phyloP scores from a whole-genome alignment of 345 rosid genomes.

The Barbarea vulgaris region DNA sequence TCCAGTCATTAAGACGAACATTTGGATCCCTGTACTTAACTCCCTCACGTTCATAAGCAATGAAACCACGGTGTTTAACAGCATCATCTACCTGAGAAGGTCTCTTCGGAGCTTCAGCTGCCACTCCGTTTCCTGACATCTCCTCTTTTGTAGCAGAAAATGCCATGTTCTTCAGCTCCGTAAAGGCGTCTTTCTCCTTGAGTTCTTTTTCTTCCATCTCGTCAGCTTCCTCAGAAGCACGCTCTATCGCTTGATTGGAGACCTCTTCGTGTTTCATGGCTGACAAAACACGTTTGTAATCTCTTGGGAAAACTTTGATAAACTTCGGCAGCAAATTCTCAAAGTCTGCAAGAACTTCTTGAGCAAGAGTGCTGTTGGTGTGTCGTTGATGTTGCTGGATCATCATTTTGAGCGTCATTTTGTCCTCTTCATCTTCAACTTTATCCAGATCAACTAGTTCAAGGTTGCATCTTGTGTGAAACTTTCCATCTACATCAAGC shows the following conservation, averaged over 20 bases:
- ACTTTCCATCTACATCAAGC: constrained; percentile 81
- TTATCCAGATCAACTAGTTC: constrained; percentile 96
- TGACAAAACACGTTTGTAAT: constrained; percentile 90
- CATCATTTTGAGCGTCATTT: constrained; percentile 85
- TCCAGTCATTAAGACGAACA: constrained; percentile 85
- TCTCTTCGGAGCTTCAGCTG: constrained; percentile 50
- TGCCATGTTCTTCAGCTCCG: constrained; percentile 90
- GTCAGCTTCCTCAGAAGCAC: constrained; percentile 53
- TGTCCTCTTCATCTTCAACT: constrained; percentile 92
- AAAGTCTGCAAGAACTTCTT: constrained; percentile 81
- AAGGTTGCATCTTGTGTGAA: constrained; percentile 75
- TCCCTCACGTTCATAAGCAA: constrained; percentile 92
- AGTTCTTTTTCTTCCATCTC: constrained; percentile 61
- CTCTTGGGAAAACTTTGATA: constrained; percentile 93
- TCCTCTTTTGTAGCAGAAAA: constrained; percentile 53
- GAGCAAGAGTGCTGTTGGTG: constrained; percentile 85
- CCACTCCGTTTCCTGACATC: constrained; percentile 46
- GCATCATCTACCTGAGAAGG: constrained; percentile 70
- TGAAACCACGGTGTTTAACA: constrained; percentile 79
- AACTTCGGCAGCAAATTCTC: constrained; percentile 76
- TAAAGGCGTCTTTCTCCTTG: constrained; percentile 74
- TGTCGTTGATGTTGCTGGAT: constrained; percentile 96
- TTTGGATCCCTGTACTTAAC: constrained; percentile 88
- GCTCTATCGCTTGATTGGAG: constrained; percentile 44
- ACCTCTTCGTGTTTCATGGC: constrained; percentile 65